Evolutionary conservation across 257 asterid species (phyloP).

Genomic region (Cinchona pubescens): DNA sequence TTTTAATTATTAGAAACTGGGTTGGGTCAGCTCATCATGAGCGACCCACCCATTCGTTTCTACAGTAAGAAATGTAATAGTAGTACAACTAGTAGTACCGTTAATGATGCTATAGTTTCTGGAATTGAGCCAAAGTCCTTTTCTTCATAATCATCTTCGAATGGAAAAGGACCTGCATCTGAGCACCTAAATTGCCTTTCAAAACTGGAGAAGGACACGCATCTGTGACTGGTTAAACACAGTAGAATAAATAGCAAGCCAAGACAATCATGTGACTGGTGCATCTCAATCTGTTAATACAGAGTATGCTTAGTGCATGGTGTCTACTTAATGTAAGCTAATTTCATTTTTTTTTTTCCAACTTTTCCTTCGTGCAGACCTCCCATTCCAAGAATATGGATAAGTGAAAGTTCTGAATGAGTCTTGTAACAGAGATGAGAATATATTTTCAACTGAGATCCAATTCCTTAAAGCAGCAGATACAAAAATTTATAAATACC

Average conservation of each 20-base stretch:
- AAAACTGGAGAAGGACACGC: not conserved
- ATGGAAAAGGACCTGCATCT: not conserved
- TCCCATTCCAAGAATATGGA: not conserved
- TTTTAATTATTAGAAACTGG: no score
- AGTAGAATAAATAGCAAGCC: not conserved
- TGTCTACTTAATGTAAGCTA: not conserved
- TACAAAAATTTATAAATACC: not conserved
- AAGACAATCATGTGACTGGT: not conserved
- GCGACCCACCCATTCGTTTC: no score
- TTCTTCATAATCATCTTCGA: not conserved
- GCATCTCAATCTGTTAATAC: not conserved
- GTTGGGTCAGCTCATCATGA: no score
- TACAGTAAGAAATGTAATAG: not conserved
- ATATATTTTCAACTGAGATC: not conserved
- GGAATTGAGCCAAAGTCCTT: not conserved
- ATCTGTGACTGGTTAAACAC: not conserved
- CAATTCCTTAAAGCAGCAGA: not conserved
- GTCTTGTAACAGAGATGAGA: not conserved
- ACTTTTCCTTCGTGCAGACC: not conserved
- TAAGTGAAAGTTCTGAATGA: not conserved
- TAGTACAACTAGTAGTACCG: no score
- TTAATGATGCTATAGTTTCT: not conserved
- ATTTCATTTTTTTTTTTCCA: not conserved
- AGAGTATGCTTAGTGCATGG: not conserved
- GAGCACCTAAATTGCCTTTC: not conserved